Percentiles rank a stretch among this genome's conserved stretches.
Evolutionary conservation across 129 eudicot species (phyloP).

Genomic region (Ambrosia trifida): DNA sequence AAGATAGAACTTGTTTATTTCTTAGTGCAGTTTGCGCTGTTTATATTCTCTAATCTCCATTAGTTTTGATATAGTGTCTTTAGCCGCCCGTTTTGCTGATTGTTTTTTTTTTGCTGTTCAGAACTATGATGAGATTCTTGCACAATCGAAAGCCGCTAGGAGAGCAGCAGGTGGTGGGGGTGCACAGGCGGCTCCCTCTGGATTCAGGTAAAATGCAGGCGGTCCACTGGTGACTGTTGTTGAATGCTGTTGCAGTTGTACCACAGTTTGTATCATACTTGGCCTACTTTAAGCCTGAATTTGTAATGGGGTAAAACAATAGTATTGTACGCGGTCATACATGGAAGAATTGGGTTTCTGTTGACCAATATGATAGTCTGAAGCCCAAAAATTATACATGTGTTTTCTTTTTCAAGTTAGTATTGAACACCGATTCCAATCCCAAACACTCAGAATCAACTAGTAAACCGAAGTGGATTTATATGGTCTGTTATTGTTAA

Average conservation of each 20-base stretch:
- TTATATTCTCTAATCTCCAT: neutral
- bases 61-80: neutral
- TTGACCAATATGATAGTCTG: slow-evolving; percentile 21
- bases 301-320: slow-evolving; percentile 14
- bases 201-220: slow-evolving; percentile 40
- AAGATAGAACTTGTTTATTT: too few species aligned
- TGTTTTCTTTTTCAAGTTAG: slow-evolving; percentile 12
- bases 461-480: too few species aligned
- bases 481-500: too few species aligned
- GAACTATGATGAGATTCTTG: slow-evolving; percentile 62
- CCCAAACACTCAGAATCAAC: too few species aligned
- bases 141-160: slow-evolving; percentile 63
- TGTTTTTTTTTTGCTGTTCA: slow-evolving; percentile 16
- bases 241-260: slow-evolving; percentile 14
- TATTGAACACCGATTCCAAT: neutral
- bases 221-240: neutral
- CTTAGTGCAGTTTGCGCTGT: neutral
- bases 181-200: slow-evolving; percentile 66
- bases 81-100: slow-evolving; percentile 22
- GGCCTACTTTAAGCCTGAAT: slow-evolving; percentile 23
- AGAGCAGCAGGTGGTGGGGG: slow-evolving; percentile 52
- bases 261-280: neutral
- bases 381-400: slow-evolving; percentile 16
- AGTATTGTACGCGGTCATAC: slow-evolving; percentile 29
- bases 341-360: slow-evolving; percentile 14